Conservation (phyloP, 2,329 filamentous ascomycete species). For the Hymenoscyphus occultus region DNA sequence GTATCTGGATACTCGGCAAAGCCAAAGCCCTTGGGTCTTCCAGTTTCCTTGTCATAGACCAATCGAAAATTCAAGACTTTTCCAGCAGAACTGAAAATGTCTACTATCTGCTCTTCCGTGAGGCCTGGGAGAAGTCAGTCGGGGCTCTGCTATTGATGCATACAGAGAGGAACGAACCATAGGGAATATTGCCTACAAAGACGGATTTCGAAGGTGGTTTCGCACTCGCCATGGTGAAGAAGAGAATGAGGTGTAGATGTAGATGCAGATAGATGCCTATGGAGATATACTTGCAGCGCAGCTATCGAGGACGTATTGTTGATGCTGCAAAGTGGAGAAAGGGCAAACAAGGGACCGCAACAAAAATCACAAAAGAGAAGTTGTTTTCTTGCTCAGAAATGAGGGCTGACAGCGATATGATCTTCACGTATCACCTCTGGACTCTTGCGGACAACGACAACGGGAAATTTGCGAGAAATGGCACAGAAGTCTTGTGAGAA, state of each 20-base stretch:
- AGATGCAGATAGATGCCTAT: slow-evolving; percentile 5
- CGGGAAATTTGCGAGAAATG: slow-evolving; percentile 26
- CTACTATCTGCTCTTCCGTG: slow-evolving; percentile 92
- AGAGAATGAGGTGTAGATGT: too few species aligned
- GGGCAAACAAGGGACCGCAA: slow-evolving; percentile 12
- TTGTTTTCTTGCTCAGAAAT: slow-evolving; percentile 25
- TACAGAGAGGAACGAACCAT: slow-evolving; percentile 51
- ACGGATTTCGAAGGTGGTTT: slow-evolving; percentile 76
- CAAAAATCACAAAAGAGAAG: slow-evolving; percentile 25
- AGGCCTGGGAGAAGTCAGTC: slow-evolving; percentile 58
- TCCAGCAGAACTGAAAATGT: slow-evolving; percentile 87
- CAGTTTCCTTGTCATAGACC: slow-evolving; percentile 93
- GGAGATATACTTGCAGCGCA: background rate
- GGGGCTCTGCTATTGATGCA: background rate
- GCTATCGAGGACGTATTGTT: background rate
- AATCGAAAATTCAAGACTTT: slow-evolving; percentile 89
- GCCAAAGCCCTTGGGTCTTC: slow-evolving; percentile 91
- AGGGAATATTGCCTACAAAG: slow-evolving; percentile 84
- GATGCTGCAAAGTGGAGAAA: slow-evolving; percentile 2
- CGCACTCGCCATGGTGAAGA: slow-evolving; percentile 53
- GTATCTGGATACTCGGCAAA: slow-evolving; percentile 95
- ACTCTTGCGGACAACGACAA: background rate
- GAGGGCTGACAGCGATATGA: slow-evolving; percentile 17
- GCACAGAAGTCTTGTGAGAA: slow-evolving; percentile 37
- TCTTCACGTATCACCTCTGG: slow-evolving; percentile 32